Evolutionary conservation across 23 red algal genomes (phyloP).

Genomic region (Chondrus crispus): DNA sequence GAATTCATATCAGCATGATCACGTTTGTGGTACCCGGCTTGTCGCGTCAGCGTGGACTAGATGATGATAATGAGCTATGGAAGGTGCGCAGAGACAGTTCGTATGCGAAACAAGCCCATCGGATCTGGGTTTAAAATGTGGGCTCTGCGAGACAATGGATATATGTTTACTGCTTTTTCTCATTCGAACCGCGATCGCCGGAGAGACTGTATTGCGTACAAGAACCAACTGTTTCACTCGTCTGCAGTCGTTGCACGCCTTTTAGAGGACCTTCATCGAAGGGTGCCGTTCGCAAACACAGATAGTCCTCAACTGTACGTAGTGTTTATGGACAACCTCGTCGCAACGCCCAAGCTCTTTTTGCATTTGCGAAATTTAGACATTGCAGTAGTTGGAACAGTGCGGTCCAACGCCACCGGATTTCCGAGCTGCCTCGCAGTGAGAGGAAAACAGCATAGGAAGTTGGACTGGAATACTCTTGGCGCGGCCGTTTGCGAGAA

Average conservation of each 20-base stretch:
- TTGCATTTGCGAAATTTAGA: not conserved
- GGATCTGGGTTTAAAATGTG: constrained; percentile 4
- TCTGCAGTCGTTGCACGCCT: constrained; percentile 2
- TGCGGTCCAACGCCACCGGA: not conserved
- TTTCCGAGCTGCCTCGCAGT: not conserved
- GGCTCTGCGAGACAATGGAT: not conserved
- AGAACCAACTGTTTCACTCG: too few species aligned
- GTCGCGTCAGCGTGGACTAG: not conserved
- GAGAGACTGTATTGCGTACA: too few species aligned
- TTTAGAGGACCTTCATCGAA: not conserved
- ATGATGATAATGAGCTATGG: not conserved
- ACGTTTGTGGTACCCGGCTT: not conserved
- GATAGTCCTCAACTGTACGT: not conserved
- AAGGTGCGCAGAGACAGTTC: not conserved
- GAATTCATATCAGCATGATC: not conserved
- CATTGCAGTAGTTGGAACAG: not conserved
- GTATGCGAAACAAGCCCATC: not conserved
- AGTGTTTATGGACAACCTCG: not conserved
- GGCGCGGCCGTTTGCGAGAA: not conserved
- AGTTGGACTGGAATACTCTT: not conserved
- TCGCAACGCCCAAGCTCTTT: not conserved
- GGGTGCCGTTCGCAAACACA: too few species aligned
- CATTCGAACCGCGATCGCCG: not conserved
- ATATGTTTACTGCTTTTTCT: not conserved
- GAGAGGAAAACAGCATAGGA: not conserved